Evolutionary conservation across 1,284 basidiomycete genomes (phyloP).

Genomic region (Phellopilus nigrolimitatus): DNA sequence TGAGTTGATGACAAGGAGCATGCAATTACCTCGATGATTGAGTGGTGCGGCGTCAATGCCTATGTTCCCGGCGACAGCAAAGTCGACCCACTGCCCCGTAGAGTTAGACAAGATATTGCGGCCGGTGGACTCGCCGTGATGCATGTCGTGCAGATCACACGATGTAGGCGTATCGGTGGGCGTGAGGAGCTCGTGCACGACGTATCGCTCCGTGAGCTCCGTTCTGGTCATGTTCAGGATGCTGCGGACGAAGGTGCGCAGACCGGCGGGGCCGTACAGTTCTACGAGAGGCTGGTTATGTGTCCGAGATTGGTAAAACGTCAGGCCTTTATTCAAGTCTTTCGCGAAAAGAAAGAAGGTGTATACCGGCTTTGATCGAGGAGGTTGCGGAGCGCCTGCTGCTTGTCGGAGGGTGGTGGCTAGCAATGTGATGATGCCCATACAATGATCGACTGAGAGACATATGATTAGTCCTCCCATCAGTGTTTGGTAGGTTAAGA

Average conservation of each 20-base stretch:
- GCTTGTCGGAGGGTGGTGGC: constrained; percentile 47
- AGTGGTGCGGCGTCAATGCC: constrained; percentile 77
- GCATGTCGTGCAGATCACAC: constrained; percentile 48
- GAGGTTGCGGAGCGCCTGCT: constrained; percentile 35
- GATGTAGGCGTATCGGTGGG: constrained; percentile 42
- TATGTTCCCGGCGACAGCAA: constrained; percentile 46
- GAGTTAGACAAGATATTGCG: constrained; percentile 54
- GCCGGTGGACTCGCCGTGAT: constrained; percentile 67
- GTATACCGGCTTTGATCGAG: constrained; percentile 23
- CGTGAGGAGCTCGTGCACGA: constrained; percentile 78
- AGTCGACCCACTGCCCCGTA: constrained; percentile 68
- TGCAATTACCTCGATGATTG: constrained; percentile 66
- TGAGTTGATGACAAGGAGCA: neutral
- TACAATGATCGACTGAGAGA: constrained; percentile 69
- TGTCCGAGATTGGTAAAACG: neutral
- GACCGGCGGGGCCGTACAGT: constrained; percentile 79
- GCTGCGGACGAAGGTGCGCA: constrained; percentile 75
- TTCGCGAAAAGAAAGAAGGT: neutral
- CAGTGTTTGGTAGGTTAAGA: constrained; percentile 5
- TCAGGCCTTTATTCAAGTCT: neutral
- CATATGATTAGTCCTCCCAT: constrained; percentile 13
- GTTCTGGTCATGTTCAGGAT: constrained; percentile 69
- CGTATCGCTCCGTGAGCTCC: constrained; percentile 61
- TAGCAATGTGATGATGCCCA: constrained; percentile 75
- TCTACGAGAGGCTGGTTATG: constrained; percentile 54